Evolutionary conservation across 208 protist genomes (phyloP), one percentile per base, ranked within the genome.

Genomic region (Jaenimonas drosophilae): DNA sequence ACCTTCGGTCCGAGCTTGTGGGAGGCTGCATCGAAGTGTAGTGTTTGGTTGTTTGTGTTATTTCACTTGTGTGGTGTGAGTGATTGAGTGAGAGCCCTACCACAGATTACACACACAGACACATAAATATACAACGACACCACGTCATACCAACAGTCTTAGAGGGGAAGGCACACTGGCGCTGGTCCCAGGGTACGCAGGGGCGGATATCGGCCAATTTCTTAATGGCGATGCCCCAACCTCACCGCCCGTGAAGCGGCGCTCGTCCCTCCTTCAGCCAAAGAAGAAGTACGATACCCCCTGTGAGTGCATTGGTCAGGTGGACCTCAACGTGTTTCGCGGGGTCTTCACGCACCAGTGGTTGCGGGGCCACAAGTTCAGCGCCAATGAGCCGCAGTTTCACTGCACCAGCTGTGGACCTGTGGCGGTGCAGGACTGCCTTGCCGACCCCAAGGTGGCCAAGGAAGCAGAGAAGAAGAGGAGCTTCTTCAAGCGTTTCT

Each of bases 311-410:
- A 49, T 75, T 3, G 38, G 59, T 21, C 54, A 70, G 2, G 67
- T 71, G 2, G 59, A 72, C 25, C 36, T 72, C 5, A 50, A 65
- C 17, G 50, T 80, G 9, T 80, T 76, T 38, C 33, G 57, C 26
- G 72, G 72, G 11, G 54, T 68, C 17, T 75, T 76, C 41, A 51
- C 52, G 1, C 54, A 68, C 27, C 61, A 76, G 25, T 74, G 66
- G 62, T 59, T 80, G 0, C 58, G 54, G 14, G 65, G 72, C 0
- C 32, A 54, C 17, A 47, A 5, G 6, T 51, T 51, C 23, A 6
- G 49, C 28, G 30, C 1, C 11, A 31, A 31, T 19, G 64, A 69
- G 41, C 44, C 60, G 4, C 50, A 70, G 6, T 76, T 70, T 52
- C 71, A 61, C 44, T 76, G 69, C 39, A 72, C 52, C 0, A 57